Base-by-base conservation (phyloP, 2,329 filamentous ascomycete genomes). In the Fusarium odoratissimum region DNA sequence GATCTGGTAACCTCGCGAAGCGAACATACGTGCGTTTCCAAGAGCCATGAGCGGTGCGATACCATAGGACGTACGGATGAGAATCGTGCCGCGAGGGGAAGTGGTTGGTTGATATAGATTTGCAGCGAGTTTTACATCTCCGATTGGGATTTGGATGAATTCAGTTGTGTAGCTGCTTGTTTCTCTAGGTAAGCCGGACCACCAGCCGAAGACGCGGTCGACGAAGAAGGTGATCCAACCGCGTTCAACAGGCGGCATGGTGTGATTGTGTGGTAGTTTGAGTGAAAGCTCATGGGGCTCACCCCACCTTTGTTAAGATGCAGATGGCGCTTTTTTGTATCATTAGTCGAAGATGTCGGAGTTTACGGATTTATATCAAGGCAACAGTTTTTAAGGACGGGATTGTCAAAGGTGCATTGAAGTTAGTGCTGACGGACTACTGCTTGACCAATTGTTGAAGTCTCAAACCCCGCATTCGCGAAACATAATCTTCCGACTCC, bases 241-340 rank as follows among this genome's bases (percentile, higher is more conserved):
- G 30, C 46, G 46, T 19, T 33, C 46, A 33, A 10, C 5, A 3
- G 30, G 3, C 16, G 46, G 2, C 46, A 49, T 49, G 30, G 10
- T 49, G 14, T 33, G 13, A 33, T 33, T 33, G 2, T 33, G 14
- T 23, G 0, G 23, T 5, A 0, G 11, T 33, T 33, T 10, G 2
- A 10, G 5, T 9, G 11, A 49, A 49, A 13, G 14, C 11, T 23
- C 9, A 3, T 33, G 3, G 10, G 21, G 21, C 16, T 33, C 10
- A 5, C 10, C 2, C 1, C 0, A 11, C 0, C 21, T 5, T 19
- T 23, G 0, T 19, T 0, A 33, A 33, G 30, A 3, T 1, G 5
- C 1, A 10, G 0, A 13, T 49, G 30, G 3, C 2, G 10, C 33
- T 5, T 17, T 31, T 23, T 23, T 33, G 17, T 49, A 13, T 31